Conservation (phyloP, 1,284 basidiomycete genomes). For the Sanghuangporus sanghuang region DNA sequence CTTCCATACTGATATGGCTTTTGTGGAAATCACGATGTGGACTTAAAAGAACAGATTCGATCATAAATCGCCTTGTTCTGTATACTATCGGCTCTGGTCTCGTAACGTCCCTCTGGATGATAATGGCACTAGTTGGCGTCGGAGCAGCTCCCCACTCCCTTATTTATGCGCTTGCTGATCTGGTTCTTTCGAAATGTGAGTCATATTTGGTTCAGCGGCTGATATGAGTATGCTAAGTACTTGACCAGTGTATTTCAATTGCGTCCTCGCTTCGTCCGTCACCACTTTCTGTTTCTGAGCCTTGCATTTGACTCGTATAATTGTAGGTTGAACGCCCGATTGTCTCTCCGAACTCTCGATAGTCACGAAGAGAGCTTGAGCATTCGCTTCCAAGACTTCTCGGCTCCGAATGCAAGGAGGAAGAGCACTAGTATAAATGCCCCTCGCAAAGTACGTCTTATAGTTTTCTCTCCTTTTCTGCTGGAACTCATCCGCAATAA, state of each 20-base stretch:
- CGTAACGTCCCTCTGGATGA: background rate
- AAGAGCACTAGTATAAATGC: background rate
- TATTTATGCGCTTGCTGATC: background rate
- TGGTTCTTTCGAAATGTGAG: constrained; percentile 2
- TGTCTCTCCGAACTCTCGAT: background rate
- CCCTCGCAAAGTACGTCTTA: background rate
- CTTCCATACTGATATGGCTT: background rate
- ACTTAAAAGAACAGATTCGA: constrained; percentile 7
- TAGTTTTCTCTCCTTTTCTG: background rate
- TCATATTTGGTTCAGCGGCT: background rate
- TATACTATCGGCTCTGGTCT: constrained; percentile 6
- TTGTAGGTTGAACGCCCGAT: background rate
- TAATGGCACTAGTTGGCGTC: constrained; percentile 2
- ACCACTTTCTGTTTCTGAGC: background rate
- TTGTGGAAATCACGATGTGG: background rate
- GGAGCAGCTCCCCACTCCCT: background rate
- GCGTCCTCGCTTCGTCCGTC: background rate
- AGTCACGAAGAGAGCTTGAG: background rate
- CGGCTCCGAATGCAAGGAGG: background rate
- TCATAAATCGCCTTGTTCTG: background rate
- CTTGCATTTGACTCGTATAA: background rate
- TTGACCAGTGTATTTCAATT: background rate
- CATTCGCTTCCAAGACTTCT: background rate
- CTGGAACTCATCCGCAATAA: no score
- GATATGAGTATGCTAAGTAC: no score